Conservation (phyloP, 768 basidiomycete genomes). For the Mycena galopus region DNA sequence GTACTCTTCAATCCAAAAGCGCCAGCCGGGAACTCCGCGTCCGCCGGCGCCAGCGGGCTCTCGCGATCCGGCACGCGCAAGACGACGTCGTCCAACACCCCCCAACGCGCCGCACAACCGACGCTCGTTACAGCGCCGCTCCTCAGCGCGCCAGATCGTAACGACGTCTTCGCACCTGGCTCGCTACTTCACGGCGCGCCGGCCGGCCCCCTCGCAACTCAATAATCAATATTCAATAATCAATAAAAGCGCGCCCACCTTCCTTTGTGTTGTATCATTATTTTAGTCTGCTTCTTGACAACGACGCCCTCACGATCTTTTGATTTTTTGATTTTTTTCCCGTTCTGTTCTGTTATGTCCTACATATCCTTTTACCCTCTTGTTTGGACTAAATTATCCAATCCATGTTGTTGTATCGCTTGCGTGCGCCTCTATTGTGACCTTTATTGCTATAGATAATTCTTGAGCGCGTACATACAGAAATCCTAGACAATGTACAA, state of each 20-base stretch:
- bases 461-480: slow-evolving; percentile 16
- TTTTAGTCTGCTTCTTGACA: slow-evolving; percentile 15
- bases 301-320: slow-evolving; percentile 9
- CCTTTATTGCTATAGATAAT: slow-evolving; percentile 21
- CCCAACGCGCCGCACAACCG: slow-evolving; percentile 54
- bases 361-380: neutral
- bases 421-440: slow-evolving; percentile 4
- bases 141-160: slow-evolving; percentile 44
- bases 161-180: slow-evolving; percentile 78
- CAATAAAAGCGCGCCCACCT: too few relatives aligned
- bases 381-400: slow-evolving; percentile 9
- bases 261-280: slow-evolving; percentile 25
- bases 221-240: slow-evolving; percentile 59
- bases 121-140: slow-evolving; percentile 64
- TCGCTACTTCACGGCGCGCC: slow-evolving; percentile 66
- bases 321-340: slow-evolving; percentile 26
- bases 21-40: slow-evolving; percentile 41
- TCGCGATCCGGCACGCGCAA: slow-evolving; percentile 58
- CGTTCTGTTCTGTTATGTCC: neutral
- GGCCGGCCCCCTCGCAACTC: slow-evolving; percentile 34
- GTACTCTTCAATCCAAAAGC: slow-evolving; percentile 67
- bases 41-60: slow-evolving; percentile 45
- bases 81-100: slow-evolving; percentile 40
- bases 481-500: slow-evolving; percentile 21
- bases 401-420: slow-evolving; percentile 18